Conservation (phyloP, 768 basidiomycete genomes). For the Russula compacta region DNA sequence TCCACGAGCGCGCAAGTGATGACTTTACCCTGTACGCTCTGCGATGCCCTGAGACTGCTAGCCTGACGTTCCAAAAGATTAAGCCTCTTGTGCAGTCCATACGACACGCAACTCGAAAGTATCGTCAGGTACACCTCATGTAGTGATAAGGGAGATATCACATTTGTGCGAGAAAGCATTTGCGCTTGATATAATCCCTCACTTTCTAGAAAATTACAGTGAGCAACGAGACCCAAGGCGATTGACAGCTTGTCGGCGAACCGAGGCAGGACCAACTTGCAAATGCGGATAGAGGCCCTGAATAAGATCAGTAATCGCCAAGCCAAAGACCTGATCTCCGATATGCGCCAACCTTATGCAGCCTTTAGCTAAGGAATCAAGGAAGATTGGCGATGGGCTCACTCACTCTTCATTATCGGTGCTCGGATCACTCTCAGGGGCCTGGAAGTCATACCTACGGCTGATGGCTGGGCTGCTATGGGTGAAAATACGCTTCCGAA, state of each 20-base stretch:
- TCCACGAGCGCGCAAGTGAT: no score
- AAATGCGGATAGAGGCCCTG: not conserved
- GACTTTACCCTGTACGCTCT: not conserved
- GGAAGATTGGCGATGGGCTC: not conserved
- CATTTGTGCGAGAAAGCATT: not conserved
- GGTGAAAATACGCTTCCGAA: not conserved
- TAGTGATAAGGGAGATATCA: not conserved
- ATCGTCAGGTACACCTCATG: not conserved
- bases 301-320: conserved; percentile 9
- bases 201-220: not conserved
- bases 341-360: conserved; percentile 1
- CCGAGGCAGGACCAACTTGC: not conserved
- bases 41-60: not conserved
- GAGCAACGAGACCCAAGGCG: not conserved
- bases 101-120: not conserved
- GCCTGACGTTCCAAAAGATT: not conserved
- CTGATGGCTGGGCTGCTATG: not conserved
- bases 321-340: not conserved
- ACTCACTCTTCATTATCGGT: conserved; percentile 2
- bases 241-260: not conserved
- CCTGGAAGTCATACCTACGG: not conserved
- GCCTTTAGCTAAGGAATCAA: not conserved
- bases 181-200: not conserved
- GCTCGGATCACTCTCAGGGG: not conserved
- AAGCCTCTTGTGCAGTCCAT: not conserved